These are phyloP conservation scores for Rubus parviflorus DNA, from an alignment of 306 rosid genomes.

Conservation along the genomic window DNA sequence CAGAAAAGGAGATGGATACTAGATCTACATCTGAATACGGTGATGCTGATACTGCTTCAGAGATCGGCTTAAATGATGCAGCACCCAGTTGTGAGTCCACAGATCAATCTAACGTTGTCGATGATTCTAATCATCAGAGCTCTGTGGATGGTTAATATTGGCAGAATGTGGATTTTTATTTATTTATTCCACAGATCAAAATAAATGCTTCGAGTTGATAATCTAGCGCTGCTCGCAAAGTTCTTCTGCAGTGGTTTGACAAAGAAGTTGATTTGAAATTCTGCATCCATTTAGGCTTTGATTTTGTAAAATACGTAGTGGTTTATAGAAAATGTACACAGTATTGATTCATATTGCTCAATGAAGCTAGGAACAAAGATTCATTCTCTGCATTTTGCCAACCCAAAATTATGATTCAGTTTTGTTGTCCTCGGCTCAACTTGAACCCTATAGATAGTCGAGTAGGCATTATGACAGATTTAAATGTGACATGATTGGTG, in stretches of 20 bases:
- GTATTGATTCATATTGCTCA: not conserved
- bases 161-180: not conserved
- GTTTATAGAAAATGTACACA: not conserved
- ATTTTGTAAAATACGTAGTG: not conserved
- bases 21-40: slow-evolving; percentile 67
- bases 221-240: not conserved
- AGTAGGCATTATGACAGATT: no score
- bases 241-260: not conserved
- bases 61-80: slow-evolving; percentile 19
- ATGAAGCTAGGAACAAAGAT: slow-evolving; percentile 3
- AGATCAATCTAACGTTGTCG: slow-evolving; percentile 25
- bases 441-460: no score
- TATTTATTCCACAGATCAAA: not conserved
- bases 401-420: not conserved
- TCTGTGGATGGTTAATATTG: slow-evolving; percentile 27
- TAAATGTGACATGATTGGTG: no score
- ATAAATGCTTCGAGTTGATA: slow-evolving; percentile 3
- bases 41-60: slow-evolving; percentile 37
- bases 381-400: no score
- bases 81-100: slow-evolving; percentile 9
- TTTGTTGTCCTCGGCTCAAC: no score
- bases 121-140: slow-evolving; percentile 26
- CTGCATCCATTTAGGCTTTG: not conserved
- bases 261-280: slow-evolving; percentile 2
- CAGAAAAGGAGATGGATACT: slow-evolving; percentile 62